Base-by-base conservation (phyloP, 768 basidiomycete species). In the Podaxis carcinomalis region DNA sequence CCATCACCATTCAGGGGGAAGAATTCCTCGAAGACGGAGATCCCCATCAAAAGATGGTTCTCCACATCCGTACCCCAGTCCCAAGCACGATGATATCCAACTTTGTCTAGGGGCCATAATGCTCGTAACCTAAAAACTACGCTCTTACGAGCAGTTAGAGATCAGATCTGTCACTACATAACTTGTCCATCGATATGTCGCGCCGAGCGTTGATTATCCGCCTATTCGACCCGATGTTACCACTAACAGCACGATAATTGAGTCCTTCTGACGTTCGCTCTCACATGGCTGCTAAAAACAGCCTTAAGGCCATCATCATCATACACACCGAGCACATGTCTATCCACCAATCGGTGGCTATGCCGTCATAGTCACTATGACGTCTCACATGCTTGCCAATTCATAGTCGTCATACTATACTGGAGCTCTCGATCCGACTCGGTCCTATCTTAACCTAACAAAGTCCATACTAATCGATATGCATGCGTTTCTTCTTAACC, bases 31-130 rank as follows among this genome's bases (percentile, higher is more conserved):
- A 87, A 75, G 92, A 89, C 59, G 92, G 91, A 35, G 91, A 83
- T 68, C 91, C 89, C 61, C 92, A 94, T 81, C 91, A 93, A 71
- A 87, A 84, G 74, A 91, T 93, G 91, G 79, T 87, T 62, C 73
- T 81, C 66, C 77, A 74, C 64, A 71, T 81, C 66, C 77, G 74
- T 63, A 71, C 90, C 66, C 78, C 81, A 62, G 73, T 39, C 52
- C 46, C 36, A 21, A 46, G 32, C 32, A 16, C 56, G 13, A 27
- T 13, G 23, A 23, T 9, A 21, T 21, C 47, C 25, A 27, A 49
- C 11, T 23, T 21, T 13, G 47, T 5, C 10, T 49, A 49, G 47
- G 13, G n/a, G 14, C 21, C 21, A 42, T n/a, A 44, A 16, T 19
- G n/a, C 42, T 19, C 42, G n/a, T 13, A n/a, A n/a, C 13, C 39